A percentile compares a stretch with the other conserved stretches of the same genome.
Evolutionary conservation across 2,329 filamentous ascomycete species (phyloP).

Genomic region (Aspergillus arachidicola): DNA sequence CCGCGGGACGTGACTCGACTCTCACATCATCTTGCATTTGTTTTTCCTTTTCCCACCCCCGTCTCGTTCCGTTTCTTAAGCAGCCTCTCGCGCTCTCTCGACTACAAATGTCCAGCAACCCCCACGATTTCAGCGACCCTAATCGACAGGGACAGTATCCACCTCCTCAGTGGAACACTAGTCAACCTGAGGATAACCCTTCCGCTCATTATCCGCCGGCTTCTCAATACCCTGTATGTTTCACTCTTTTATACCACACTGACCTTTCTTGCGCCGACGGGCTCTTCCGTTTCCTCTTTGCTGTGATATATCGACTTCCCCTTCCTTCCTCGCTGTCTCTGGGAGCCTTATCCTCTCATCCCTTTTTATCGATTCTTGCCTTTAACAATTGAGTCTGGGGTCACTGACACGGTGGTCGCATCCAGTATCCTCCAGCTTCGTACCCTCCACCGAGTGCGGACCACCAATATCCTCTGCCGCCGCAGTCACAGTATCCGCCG

Average conservation of each 20-base stretch:
- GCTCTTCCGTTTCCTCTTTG: neutral
- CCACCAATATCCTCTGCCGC: conserved; percentile 36
- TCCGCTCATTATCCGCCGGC: conserved; percentile 36
- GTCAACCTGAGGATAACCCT: conserved; percentile 43
- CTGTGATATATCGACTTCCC: conserved; percentile 18
- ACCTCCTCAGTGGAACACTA: conserved; percentile 44
- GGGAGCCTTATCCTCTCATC: conserved; percentile 2
- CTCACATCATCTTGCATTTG: conserved; percentile 34
- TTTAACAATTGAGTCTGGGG: neutral
- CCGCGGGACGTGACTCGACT: conserved; percentile 26
- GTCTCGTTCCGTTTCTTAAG: conserved; percentile 25
- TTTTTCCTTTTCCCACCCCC: conserved; percentile 25
- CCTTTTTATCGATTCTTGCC: conserved; percentile 6
- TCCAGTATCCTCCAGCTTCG: conserved; percentile 35
- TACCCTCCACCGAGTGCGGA: conserved; percentile 36
- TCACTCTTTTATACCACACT: neutral
- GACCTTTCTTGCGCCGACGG: neutral
- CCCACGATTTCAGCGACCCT: conserved; percentile 44
- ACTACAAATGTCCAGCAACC: conserved; percentile 47
- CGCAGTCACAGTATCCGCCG: conserved; percentile 40
- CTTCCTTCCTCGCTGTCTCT: conserved; percentile 5
- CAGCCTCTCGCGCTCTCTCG: conserved; percentile 24
- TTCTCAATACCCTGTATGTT: conserved; percentile 43
- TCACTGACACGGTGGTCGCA: conserved; percentile 8
- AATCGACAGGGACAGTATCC: conserved; percentile 51